Conservation (phyloP, 2,329 filamentous ascomycete genomes). For the Lizonia empirigonia region DNA sequence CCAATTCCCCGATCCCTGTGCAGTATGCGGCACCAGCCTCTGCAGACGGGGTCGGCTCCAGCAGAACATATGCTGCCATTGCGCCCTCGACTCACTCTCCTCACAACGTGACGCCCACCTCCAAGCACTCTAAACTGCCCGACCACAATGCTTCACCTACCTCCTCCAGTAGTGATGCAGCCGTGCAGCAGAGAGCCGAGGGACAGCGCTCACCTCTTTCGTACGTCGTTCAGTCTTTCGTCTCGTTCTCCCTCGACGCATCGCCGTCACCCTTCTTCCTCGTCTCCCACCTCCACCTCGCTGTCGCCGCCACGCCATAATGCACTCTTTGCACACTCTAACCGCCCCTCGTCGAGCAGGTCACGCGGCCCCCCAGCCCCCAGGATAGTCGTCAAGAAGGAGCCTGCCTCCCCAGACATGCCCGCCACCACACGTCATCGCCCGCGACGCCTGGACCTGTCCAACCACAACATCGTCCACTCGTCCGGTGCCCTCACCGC, state of each 20-base stretch:
- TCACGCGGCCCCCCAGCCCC: constrained; percentile 61
- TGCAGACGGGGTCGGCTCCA: constrained; percentile 46
- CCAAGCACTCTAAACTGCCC: constrained; percentile 43
- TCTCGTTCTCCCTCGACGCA: constrained; percentile 31
- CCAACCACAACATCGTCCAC: constrained; percentile 55
- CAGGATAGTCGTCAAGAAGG: constrained; percentile 95
- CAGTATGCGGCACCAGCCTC: constrained; percentile 46
- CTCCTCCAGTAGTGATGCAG: constrained; percentile 46
- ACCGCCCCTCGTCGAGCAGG: constrained; percentile 53
- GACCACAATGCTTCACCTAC: constrained; percentile 50
- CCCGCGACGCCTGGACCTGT: constrained; percentile 78
- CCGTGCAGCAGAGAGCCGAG: constrained; percentile 49
- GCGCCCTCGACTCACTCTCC: constrained; percentile 51
- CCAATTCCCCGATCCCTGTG: constrained; percentile 49
- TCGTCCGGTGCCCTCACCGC: constrained; percentile 59
- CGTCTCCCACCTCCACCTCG: constrained; percentile 31
- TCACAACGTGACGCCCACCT: constrained; percentile 46
- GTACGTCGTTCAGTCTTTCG: constrained; percentile 50
- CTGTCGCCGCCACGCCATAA: constrained; percentile 37
- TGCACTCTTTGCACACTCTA: constrained; percentile 23
- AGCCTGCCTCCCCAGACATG: constrained; percentile 84
- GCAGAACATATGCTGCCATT: constrained; percentile 53
- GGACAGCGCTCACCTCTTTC: constrained; percentile 61
- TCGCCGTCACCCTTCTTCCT: constrained; percentile 26
- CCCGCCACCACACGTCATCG: constrained; percentile 73